Base-by-base conservation (phyloP, 345 rosid species). In the Eucalyptus coolabah region DNA sequence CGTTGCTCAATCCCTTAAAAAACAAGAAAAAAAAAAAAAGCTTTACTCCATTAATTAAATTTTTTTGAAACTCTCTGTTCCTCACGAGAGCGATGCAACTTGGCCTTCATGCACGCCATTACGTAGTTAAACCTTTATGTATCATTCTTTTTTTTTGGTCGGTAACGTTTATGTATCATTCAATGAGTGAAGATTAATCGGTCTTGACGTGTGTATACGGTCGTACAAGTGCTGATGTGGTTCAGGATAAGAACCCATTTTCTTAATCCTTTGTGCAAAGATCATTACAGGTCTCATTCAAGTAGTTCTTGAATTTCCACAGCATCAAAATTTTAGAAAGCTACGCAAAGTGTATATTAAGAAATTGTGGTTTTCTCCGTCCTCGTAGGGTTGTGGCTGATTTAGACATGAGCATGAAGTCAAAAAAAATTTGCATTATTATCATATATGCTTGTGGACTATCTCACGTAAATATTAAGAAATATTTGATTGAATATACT, bases 371-470 rank as follows among this genome's bases (percentile, higher is more conserved):
- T 12, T 37, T 53, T 12, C 42, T 10, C 47, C 47, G 8, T 77
- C 83, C 4, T 77, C 28, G 47, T 77, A 77, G 83, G 5, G 47
- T 77, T 77, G 83, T 6, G 47, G 28, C 15, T 37, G 83, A 37
- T 37, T 77, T 77, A 21, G 83, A n/a, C 26, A 21, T 37, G 16
- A 77, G 16, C 83, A 37, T 37, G 28, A 37, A 40, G 83, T 19
- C 28, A 6, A 34, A 18, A 17, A 4, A 8, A 17, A 0, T 2
- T 72, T 11, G 45, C 45, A 77, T 3, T 37, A 37, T 37, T 6
- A 37, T 77, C 23, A 6, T 77, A 37, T 10, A 77, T 37, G 83
- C 47, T 37, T 6, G 47, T 37, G 47, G 47, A 37, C 28, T 19
- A 9, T 19, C 83, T 77, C 47, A 10, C 7, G 15, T 23, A 37